Evolutionary conservation across 2,329 filamentous ascomycete genomes (phyloP), one percentile per base, ranked within the genome.

Genomic region (Monilinia fructicola): DNA sequence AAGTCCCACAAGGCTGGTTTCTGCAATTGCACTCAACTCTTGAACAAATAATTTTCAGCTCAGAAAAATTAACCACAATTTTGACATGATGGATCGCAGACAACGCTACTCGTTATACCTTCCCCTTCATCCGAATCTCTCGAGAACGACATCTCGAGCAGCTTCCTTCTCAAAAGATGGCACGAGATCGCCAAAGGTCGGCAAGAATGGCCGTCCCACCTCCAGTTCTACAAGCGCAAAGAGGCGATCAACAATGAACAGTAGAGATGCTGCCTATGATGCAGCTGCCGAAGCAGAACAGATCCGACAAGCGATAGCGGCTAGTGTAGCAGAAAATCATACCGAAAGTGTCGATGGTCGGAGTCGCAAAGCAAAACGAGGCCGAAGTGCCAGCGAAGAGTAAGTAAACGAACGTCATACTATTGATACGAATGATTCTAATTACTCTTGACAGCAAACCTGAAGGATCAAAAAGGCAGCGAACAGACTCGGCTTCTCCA

Each of bases 241-340:
- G 77, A 87, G 95, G 68, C 87, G 95, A 38, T 97, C 93, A 26
- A 99, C 95, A 9, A 97, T 98, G 92, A 97, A 98, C 76, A 99
- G 95, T 77, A 88, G 94, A 69, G 90, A 93, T 77, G 93, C 94
- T 53, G 94, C 93, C 28, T 98, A 98, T 73, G 93, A 98, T 71
- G 64, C 46, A 60, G 64, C 64, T 44, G 64, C 54, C 11, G 95
- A 99, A 78, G 93, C 96, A 73, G 92, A 96, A 77, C 89, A 93
- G 74, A 78, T 99, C 50, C 87, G 93, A 65, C 87, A 91, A 71
- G 95, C 94, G 40, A 93, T 99, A 73, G 94, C 98, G 78, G 93
- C 96, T 69, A 99, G 95, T 81, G 97, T 93, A 79, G 89, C 91
- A 75, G 92, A 96, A 67, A 77, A 76, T 64, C 74, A 70, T 67